Evolutionary conservation across 108 stramenopile genomes (phyloP), one percentile per base, ranked within the genome.

Genomic region (Nitzschia sp.): DNA sequence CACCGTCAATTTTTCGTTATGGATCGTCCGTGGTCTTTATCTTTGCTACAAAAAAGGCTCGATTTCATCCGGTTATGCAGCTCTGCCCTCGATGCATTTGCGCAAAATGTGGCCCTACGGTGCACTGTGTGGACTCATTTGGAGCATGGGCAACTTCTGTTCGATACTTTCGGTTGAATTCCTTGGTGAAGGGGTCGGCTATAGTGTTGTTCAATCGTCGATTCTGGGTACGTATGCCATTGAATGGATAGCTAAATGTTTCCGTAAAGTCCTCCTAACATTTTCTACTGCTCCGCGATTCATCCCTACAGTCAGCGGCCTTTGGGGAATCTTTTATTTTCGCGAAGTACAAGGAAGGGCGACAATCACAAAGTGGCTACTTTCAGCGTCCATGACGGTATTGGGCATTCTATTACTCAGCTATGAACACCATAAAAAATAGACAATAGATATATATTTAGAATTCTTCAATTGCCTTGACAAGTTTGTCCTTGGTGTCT

Each of bases 131-230:
- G 87, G 87, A 33, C 28, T 81, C 9, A 55, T 89, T 15, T 82
- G 77, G 84, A 77, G 77, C 29, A 74, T 90, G 6, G 93, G 93
- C 2, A 94, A 94, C 61, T 71, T 91, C 32, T 79, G 71, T 46
- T 82, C 87, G 24, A 89, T 91, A 19, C 23, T 91, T 5, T 75
- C 85, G 28, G 85, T 91, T n/a, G 66, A 84, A 49, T 68, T 76
- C 62, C 70, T 94, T 18, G 93, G 90, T 0, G 77, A 94, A 72
- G 90, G 86, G 23, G 84, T 92, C 62, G 90, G 90, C 25, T 92
- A 92, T 55, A 77, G 75, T 59, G 54, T 85, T 26, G 75, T 72
- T 33, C 88, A 89, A 59, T 31, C 81, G 1, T 75, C 75, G 5
- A 74, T 88, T 69, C 46, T 78, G 21, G 72, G 61, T 64, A 64